Evolutionary conservation across 2,329 filamentous ascomycete species (phyloP).

Genomic region (Exophiala alcalophila): DNA sequence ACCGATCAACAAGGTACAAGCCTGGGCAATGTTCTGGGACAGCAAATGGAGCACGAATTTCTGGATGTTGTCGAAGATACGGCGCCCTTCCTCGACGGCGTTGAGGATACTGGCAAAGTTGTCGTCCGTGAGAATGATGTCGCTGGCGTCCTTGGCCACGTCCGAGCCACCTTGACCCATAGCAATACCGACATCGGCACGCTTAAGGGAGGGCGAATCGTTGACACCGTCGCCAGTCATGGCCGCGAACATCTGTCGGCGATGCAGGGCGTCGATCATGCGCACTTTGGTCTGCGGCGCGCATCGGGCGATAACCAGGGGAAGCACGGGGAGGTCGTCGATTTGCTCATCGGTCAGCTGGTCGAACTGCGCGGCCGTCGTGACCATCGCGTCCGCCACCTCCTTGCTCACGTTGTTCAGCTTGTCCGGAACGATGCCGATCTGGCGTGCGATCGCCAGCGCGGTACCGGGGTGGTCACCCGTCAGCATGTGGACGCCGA

Average conservation of each 20-base stretch:
- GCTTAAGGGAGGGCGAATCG: slow-evolving; percentile 75
- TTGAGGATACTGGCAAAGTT: slow-evolving; percentile 87
- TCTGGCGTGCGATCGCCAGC: slow-evolving; percentile 55
- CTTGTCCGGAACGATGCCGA: slow-evolving; percentile 53
- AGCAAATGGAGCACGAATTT: slow-evolving; percentile 62
- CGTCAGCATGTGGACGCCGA: slow-evolving; percentile 57
- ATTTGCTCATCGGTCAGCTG: slow-evolving; percentile 52
- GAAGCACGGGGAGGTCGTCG: slow-evolving; percentile 67
- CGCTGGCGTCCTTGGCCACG: slow-evolving; percentile 76
- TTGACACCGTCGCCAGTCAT: slow-evolving; percentile 92
- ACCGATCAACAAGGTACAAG: slow-evolving; percentile 55
- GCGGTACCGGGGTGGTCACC: slow-evolving; percentile 58
- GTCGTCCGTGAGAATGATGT: slow-evolving; percentile 63
- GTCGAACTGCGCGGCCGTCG: slow-evolving; percentile 57
- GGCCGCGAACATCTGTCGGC: slow-evolving; percentile 71
- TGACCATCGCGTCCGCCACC: slow-evolving; percentile 50
- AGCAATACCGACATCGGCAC: slow-evolving; percentile 79
- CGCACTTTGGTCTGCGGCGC: slow-evolving; percentile 82
- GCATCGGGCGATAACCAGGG: slow-evolving; percentile 78
- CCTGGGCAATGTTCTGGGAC: slow-evolving; percentile 56
- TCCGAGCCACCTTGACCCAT: slow-evolving; percentile 83
- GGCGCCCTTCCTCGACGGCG: slow-evolving; percentile 75
- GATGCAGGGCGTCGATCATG: slow-evolving; percentile 84
- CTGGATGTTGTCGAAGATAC: slow-evolving; percentile 86
- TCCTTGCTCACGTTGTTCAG: slow-evolving; percentile 44